These are phyloP conservation scores for Borovskyia barvae DNA, from an alignment of 208 protist species.

Conservation along the genomic window DNA sequence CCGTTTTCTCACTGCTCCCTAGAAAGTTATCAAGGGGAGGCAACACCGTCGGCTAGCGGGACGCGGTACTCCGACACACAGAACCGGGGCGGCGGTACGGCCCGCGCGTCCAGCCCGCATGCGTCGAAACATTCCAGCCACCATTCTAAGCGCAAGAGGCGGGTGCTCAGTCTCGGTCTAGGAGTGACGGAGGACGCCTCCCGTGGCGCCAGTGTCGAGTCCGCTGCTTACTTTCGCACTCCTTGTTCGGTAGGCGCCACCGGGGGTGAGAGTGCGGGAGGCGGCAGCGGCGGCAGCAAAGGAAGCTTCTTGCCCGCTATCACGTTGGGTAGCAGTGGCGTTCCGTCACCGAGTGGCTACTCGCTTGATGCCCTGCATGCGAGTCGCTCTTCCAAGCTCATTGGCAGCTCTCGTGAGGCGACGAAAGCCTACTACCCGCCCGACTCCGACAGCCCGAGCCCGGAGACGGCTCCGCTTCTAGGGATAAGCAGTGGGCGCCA, in stretches of 20 bases:
- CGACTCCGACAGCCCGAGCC: not conserved
- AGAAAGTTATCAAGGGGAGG: too few relatives aligned
- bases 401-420: slow-evolving; percentile 11
- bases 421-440: slow-evolving; percentile 8
- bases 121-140: not conserved
- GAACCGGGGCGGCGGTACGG: too few relatives aligned
- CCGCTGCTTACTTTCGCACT: not conserved
- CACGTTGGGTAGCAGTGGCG: not conserved
- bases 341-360: not conserved
- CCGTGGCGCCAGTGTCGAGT: slow-evolving; percentile 11
- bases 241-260: not conserved
- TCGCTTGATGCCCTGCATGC: slow-evolving; percentile 12
- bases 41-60: too few relatives aligned
- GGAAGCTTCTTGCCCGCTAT: slow-evolving; percentile 18
- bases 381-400: slow-evolving; percentile 3
- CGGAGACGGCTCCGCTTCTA: slow-evolving; percentile 1
- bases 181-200: slow-evolving; percentile 11
- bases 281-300: not conserved
- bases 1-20: too few relatives aligned
- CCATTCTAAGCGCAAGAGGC: not conserved
- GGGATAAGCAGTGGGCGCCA: not conserved
- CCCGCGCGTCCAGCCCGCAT: slow-evolving; percentile 2
- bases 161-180: not conserved
- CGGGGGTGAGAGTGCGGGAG: not conserved
- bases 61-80: too few relatives aligned